phyloP scores from a whole-genome alignment of 176 grass and related monocot genomes.

The Hyparrhenia diplandra region DNA sequence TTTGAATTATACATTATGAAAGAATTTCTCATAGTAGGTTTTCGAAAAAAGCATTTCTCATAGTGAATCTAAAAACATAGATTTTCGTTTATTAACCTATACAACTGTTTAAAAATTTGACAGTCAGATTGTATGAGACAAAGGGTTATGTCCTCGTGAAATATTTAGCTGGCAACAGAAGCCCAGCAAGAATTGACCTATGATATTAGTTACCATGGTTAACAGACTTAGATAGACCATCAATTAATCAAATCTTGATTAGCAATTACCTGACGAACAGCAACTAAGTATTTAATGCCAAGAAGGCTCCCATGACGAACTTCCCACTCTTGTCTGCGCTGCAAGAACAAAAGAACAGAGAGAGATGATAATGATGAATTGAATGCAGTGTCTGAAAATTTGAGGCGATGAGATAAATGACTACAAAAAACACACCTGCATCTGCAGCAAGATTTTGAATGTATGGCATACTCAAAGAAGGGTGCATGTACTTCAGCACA shows the following conservation, averaged over 20 bases:
- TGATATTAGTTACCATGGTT: neutral
- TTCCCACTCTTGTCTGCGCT: conserved; percentile 99
- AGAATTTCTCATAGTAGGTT: neutral
- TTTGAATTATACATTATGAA: neutral
- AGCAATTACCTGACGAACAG: conserved; percentile 77
- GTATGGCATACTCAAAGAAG: conserved; percentile 83
- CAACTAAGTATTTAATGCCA: conserved; percentile 96
- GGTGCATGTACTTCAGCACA: conserved; percentile 96
- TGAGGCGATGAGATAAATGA: neutral
- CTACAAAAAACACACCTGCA: conserved; percentile 71
- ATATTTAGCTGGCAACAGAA: conserved; percentile 1
- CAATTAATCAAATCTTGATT: conserved; percentile 1
- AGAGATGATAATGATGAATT: neutral
- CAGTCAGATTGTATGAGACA: neutral
- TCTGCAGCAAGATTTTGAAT: conserved; percentile 81
- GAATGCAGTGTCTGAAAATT: conserved; percentile 12
- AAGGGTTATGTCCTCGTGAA: neutral
- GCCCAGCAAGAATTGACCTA: neutral
- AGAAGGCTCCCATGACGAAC: conserved; percentile 97
- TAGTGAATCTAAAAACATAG: neutral
- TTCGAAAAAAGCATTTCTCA: too few relatives aligned
- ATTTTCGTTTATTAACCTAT: neutral
- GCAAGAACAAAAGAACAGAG: conserved; percentile 66
- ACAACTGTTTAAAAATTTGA: neutral
- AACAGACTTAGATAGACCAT: neutral